Percentiles rank a stretch among this genome's conserved stretches.
Conservation (phyloP, 176 grass and related monocot species). For the Oryza punctata region DNA sequence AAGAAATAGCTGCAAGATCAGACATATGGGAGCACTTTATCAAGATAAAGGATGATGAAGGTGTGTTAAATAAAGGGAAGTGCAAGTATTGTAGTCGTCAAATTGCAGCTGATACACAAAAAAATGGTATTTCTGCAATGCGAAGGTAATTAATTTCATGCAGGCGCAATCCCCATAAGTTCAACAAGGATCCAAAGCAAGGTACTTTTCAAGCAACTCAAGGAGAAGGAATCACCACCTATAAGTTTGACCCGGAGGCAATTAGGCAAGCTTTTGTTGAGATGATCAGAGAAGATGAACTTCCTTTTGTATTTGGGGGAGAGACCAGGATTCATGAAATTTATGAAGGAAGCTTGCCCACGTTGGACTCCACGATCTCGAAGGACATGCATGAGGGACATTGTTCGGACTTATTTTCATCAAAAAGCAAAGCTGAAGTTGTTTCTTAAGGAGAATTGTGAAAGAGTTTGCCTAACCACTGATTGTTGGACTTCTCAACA, state of each 20-base stretch:
- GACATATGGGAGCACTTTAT: not conserved
- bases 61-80: not conserved
- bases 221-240: not conserved
- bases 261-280: constrained; percentile 4
- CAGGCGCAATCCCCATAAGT: not conserved
- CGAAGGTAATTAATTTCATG: not conserved
- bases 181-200: not conserved
- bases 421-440: not conserved
- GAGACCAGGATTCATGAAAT: not conserved
- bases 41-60: not conserved
- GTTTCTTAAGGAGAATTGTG: not conserved
- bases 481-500: not conserved
- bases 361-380: not conserved
- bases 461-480: not conserved
- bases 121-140: not conserved
- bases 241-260: not conserved
- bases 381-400: not conserved
- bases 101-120: not conserved
- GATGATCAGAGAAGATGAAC: constrained; percentile 20
- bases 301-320: not conserved
- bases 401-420: not conserved
- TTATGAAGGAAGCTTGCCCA: not conserved
- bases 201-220: not conserved
- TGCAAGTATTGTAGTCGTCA: not conserved
- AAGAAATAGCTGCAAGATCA: too few species aligned